These are phyloP conservation scores for Herpetomonas samuelpessoai DNA, from an alignment of 208 protist genomes.

Conservation along the genomic window DNA sequence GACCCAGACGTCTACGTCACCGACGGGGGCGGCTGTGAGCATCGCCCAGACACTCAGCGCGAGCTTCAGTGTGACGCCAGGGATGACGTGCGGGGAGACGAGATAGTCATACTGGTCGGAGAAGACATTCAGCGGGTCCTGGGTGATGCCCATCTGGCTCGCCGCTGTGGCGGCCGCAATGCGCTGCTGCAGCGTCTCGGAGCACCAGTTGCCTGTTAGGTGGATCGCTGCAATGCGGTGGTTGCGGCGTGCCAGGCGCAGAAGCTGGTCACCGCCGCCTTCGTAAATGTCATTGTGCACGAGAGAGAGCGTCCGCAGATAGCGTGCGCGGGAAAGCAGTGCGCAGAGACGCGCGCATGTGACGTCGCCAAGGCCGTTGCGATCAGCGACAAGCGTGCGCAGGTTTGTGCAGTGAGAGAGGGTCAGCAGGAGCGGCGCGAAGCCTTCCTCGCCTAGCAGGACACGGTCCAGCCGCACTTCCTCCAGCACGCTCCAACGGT, in stretches of 20 bases:
- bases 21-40: slow-evolving; percentile 56
- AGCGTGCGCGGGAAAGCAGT: slow-evolving; percentile 64
- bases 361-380: slow-evolving; percentile 64
- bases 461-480: slow-evolving; percentile 42
- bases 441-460: slow-evolving; percentile 63
- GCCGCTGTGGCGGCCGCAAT: slow-evolving; percentile 26
- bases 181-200: slow-evolving; percentile 33
- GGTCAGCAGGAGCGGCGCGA: slow-evolving; percentile 64
- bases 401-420: slow-evolving; percentile 69
- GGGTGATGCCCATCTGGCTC: slow-evolving; percentile 30
- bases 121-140: slow-evolving; percentile 73
- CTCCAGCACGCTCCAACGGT: slow-evolving; percentile 60
- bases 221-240: slow-evolving; percentile 39
- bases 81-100: slow-evolving; percentile 41
- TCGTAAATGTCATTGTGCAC: slow-evolving; percentile 69
- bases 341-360: slow-evolving; percentile 54
- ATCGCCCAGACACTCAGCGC: slow-evolving; percentile 78
- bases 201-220: slow-evolving; percentile 53
- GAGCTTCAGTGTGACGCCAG: slow-evolving; percentile 35
- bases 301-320: slow-evolving; percentile 48
- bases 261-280: slow-evolving; percentile 62
- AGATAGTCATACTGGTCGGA: slow-evolving; percentile 51
- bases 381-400: slow-evolving; percentile 39
- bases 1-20: slow-evolving; percentile 61
- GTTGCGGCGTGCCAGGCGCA: slow-evolving; percentile 71